Percentiles rank a stretch among this genome's conserved stretches.
Conservation (phyloP, 768 basidiomycete species). For the Cyathus striatus region DNA sequence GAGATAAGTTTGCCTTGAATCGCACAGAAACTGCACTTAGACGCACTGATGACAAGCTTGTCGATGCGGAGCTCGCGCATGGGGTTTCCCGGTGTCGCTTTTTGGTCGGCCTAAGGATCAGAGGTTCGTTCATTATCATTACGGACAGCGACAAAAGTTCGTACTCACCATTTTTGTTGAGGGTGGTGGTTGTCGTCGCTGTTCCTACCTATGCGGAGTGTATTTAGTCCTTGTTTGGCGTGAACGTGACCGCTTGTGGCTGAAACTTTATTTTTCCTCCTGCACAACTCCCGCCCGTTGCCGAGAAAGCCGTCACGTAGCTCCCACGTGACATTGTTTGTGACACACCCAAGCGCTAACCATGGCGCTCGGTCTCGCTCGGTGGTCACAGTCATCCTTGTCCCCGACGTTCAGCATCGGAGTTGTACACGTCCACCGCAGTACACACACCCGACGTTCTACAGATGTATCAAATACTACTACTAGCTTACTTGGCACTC, state of each 20-base stretch:
- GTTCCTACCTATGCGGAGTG: conserved; percentile 23
- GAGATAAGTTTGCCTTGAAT: no score
- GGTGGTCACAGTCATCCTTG: neutral
- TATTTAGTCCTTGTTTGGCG: conserved; percentile 20
- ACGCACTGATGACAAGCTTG: conserved; percentile 99
- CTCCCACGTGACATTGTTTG: neutral
- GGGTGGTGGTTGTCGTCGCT: conserved; percentile 31
- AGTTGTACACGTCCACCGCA: neutral
- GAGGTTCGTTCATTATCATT: conserved; percentile 5
- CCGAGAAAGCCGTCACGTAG: conserved; percentile 14
- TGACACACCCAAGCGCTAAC: neutral
- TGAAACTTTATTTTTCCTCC: conserved; percentile 31
- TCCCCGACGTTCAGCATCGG: neutral
- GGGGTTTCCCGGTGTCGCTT: conserved; percentile 84
- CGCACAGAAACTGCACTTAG: neutral
- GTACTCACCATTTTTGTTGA: conserved; percentile 37
- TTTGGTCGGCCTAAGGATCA: conserved; percentile 72
- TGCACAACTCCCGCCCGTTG: conserved; percentile 24
- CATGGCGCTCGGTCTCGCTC: neutral
- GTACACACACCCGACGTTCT: neutral
- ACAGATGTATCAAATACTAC: neutral
- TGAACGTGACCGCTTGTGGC: conserved; percentile 21
- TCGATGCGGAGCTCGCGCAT: conserved; percentile 97
- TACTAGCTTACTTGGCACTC: neutral
- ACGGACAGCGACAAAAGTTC: conserved; percentile 3